A percentile compares a stretch with the other conserved stretches of the same genome.
These are phyloP conservation scores for Corynespora cassiicola DNA, from an alignment of 2,329 filamentous ascomycete genomes.

Conservation along the genomic window DNA sequence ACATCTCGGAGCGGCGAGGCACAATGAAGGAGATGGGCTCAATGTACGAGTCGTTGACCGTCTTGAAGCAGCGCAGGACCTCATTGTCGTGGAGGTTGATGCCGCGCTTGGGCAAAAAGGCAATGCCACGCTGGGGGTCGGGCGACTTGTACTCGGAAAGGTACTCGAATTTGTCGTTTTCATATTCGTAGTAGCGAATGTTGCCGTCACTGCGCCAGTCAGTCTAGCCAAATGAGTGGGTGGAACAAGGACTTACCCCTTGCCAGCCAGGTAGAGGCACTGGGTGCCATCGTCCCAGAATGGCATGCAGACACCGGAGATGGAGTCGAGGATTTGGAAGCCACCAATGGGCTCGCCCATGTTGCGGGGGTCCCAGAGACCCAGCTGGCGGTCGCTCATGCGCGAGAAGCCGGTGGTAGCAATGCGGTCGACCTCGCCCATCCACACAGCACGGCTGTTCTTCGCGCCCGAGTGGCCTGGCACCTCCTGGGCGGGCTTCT, in stretches of 20 bases:
- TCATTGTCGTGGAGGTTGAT: constrained; percentile 98
- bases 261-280: constrained; percentile 94
- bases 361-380: constrained; percentile 90
- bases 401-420: constrained; percentile 96
- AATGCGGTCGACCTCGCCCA: constrained; percentile 95
- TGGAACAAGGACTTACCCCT: constrained; percentile 77
- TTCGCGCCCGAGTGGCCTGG: constrained; percentile 91
- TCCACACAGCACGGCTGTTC: constrained; percentile 95
- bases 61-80: constrained; percentile 90
- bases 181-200: constrained; percentile 98
- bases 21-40: constrained; percentile 98
- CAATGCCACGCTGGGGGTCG: constrained; percentile 92
- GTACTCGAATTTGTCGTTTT: constrained; percentile 98
- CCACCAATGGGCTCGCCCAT: constrained; percentile 83
- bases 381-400: constrained; percentile 97
- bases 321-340: constrained; percentile 89
- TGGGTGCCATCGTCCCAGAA: constrained; percentile 99
- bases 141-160: constrained; percentile 96
- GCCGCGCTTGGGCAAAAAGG: constrained; percentile 92
- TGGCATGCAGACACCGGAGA: constrained; percentile 98
- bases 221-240: constrained; percentile 8
- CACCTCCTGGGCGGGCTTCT: constrained; percentile 83
- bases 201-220: constrained; percentile 78
- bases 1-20: constrained; percentile 88
- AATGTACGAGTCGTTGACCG: constrained; percentile 90